Conservation (phyloP, 2,329 filamentous ascomycete species). For the Elsinoe arachidis region DNA sequence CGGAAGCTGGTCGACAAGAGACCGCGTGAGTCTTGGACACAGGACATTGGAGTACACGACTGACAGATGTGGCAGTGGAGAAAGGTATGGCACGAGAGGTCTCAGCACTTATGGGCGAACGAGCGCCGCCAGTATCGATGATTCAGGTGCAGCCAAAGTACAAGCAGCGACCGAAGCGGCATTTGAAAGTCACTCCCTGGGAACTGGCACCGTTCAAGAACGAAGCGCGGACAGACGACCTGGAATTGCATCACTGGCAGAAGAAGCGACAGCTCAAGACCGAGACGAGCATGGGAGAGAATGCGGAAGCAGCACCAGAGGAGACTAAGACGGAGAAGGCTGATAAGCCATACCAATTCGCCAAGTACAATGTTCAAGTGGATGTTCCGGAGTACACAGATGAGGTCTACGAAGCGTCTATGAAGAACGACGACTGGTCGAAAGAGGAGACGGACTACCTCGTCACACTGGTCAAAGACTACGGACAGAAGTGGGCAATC, state of each 20-base stretch:
- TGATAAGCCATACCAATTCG: constrained; percentile 53
- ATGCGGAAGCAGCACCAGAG: constrained; percentile 22
- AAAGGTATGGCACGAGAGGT: constrained; percentile 44
- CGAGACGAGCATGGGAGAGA: constrained; percentile 22
- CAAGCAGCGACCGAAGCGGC: constrained; percentile 41
- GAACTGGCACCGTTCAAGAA: constrained; percentile 65
- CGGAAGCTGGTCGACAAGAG: constrained; percentile 56
- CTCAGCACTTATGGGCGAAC: constrained; percentile 42
- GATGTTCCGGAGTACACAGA: constrained; percentile 74
- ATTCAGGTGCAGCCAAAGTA: constrained; percentile 43
- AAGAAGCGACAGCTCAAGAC: constrained; percentile 41
- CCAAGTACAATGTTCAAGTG: constrained; percentile 80
- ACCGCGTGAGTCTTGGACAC: constrained; percentile 37
- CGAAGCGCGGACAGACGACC: constrained; percentile 61
- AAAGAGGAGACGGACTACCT: constrained; percentile 92
- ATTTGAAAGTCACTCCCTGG: constrained; percentile 32
- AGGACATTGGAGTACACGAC: not conserved
- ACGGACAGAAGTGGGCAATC: constrained; percentile 80
- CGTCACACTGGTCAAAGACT: constrained; percentile 64
- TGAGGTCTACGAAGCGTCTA: constrained; percentile 69
- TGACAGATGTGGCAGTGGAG: constrained; percentile 15
- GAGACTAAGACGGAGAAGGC: constrained; percentile 25
- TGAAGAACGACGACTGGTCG: constrained; percentile 73
- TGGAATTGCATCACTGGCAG: constrained; percentile 75
- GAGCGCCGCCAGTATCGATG: constrained; percentile 41